Evolutionary conservation across 1,284 basidiomycete genomes (phyloP).

Genomic region (Testicularia cyperi): DNA sequence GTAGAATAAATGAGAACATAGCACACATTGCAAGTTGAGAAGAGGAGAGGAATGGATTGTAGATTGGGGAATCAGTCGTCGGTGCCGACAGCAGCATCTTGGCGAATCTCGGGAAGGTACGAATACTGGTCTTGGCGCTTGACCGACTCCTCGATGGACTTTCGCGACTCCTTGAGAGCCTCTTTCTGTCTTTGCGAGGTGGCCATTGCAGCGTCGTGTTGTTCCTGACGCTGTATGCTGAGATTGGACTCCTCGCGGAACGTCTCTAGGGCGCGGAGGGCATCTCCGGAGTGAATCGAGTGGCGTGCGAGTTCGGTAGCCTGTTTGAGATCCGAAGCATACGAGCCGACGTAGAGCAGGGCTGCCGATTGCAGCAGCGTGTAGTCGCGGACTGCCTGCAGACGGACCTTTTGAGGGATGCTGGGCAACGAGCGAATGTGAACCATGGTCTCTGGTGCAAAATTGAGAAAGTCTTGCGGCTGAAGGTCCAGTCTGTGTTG

Average conservation of each 20-base stretch:
- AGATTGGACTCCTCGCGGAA: slow-evolving; percentile 30
- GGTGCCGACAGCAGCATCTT: slow-evolving; percentile 39
- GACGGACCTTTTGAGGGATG: slow-evolving; percentile 39
- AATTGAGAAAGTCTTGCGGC: slow-evolving; percentile 11
- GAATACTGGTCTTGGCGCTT: slow-evolving; percentile 38
- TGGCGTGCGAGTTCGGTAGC: slow-evolving; percentile 19
- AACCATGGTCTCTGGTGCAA: slow-evolving; percentile 16
- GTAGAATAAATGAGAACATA: too few relatives aligned
- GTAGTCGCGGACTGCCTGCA: slow-evolving; percentile 51
- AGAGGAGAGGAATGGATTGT: too few relatives aligned
- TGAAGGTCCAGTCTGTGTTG: slow-evolving; percentile 7
- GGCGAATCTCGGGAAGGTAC: slow-evolving; percentile 38
- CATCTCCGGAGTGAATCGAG: slow-evolving; percentile 33
- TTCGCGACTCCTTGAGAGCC: slow-evolving; percentile 14
- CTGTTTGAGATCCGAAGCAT: slow-evolving; percentile 12
- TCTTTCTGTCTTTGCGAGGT: slow-evolving; percentile 5
- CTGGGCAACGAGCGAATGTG: slow-evolving; percentile 24
- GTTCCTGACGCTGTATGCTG: slow-evolving; percentile 16
- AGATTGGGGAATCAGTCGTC: slow-evolving; percentile 32
- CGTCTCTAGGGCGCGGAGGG: slow-evolving; percentile 29
- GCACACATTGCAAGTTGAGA: too few relatives aligned
- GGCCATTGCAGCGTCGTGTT: slow-evolving; percentile 4
- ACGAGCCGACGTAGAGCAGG: slow-evolving; percentile 50
- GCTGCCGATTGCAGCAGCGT: slow-evolving; percentile 55
- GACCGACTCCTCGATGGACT: slow-evolving; percentile 22